phyloP scores from a whole-genome alignment of 805 yeast species.

The Kodamaea sagamina region DNA sequence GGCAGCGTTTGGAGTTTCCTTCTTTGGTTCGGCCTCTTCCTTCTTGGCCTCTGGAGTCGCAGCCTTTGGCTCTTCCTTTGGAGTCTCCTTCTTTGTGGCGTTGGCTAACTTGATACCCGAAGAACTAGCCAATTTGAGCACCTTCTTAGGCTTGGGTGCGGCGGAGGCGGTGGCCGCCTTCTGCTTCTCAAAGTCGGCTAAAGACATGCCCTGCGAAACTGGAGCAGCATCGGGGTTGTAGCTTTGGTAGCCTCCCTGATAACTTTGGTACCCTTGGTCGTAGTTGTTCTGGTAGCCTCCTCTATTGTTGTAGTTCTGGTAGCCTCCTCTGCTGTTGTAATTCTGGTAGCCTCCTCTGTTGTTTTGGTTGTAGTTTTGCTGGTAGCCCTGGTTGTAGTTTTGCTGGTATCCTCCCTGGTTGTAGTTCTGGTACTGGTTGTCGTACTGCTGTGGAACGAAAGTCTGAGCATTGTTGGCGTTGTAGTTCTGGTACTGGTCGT shows the following conservation, averaged over 20 bases:
- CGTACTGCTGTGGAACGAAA: conserved; percentile 47
- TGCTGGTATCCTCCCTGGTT: conserved; percentile 23
- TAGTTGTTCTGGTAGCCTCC: conserved; percentile 23
- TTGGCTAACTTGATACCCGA: conserved; percentile 61
- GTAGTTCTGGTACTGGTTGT: conserved; percentile 23
- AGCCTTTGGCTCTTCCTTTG: conserved; percentile 22
- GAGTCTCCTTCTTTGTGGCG: conserved; percentile 33
- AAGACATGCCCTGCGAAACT: conserved; percentile 55
- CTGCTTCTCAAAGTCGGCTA: conserved; percentile 81
- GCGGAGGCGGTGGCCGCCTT: conserved; percentile 44
- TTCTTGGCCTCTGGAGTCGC: conserved; percentile 21
- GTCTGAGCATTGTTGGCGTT: conserved; percentile 51
- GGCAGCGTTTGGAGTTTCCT: conserved; percentile 17
- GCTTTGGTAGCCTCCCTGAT: conserved; percentile 17
- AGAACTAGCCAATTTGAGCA: conserved; percentile 65
- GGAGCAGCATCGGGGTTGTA: conserved; percentile 19
- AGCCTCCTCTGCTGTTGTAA: conserved; percentile 19
- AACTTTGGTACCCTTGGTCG: conserved; percentile 16
- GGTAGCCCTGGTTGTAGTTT: conserved; percentile 25
- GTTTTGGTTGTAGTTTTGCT: conserved; percentile 22
- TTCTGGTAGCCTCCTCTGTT: conserved; percentile 24
- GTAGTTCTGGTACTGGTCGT: conserved; percentile 24
- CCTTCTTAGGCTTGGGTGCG: conserved; percentile 61
- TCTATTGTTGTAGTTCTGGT: conserved; percentile 20
- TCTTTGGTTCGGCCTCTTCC: conserved; percentile 8